These are phyloP conservation scores for Ustilago sp. DNA, from an alignment of 1,284 basidiomycete species.

Conservation along the genomic window DNA sequence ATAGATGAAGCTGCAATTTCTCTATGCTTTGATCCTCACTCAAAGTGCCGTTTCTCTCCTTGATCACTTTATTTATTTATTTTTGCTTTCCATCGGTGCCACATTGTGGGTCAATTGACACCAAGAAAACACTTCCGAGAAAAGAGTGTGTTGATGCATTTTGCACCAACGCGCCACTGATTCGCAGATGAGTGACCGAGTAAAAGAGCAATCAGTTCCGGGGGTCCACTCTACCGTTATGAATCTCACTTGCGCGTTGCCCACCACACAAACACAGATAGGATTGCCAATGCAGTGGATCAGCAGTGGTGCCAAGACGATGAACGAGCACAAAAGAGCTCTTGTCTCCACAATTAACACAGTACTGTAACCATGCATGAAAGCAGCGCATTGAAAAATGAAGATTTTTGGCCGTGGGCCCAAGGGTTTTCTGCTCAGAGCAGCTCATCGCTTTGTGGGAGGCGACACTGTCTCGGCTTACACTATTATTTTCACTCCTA, in stretches of 20 bases:
- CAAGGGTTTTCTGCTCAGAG: neutral
- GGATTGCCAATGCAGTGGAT: neutral
- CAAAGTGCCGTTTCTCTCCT: neutral
- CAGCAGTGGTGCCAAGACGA: neutral
- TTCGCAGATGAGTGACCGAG: neutral
- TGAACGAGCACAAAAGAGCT: neutral
- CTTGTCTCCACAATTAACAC: neutral
- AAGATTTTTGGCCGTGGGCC: conserved; percentile 4
- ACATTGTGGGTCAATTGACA: neutral
- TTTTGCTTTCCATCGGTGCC: neutral
- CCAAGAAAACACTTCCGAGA: neutral
- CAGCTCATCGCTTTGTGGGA: neutral
- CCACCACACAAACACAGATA: neutral
- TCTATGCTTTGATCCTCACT: neutral
- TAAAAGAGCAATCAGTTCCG: neutral
- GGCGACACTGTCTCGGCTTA: neutral
- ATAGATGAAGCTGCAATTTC: neutral
- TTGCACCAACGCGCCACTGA: neutral
- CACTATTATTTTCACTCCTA: neutral
- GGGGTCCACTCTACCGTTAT: too few relatives aligned
- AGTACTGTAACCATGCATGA: neutral
- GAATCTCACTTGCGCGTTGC: neutral
- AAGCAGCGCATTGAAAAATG: neutral
- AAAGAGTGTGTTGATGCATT: neutral
- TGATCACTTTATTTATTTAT: too few relatives aligned